phyloP scores from a whole-genome alignment of 2,329 filamentous ascomycete genomes.

The Pezicula carpinea region DNA sequence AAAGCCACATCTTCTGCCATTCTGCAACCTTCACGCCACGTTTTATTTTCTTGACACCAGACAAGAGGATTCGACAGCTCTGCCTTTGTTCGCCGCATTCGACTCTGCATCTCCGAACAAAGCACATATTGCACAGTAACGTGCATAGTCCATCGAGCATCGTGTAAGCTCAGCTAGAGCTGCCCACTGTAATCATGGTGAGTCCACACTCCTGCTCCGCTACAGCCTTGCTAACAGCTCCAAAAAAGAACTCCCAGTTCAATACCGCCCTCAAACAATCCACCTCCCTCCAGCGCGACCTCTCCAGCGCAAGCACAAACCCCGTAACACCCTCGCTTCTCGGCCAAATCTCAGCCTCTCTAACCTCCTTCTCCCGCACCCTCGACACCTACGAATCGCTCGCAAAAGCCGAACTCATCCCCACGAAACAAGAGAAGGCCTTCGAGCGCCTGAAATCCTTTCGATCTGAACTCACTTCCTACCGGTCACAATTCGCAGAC shows the following conservation, averaged over 20 bases:
- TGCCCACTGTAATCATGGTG: constrained; percentile 11
- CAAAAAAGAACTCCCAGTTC: constrained; percentile 81
- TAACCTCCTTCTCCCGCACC: constrained; percentile 79
- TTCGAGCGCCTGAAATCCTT: constrained; percentile 82
- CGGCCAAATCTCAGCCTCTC: constrained; percentile 72
- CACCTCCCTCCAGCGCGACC: constrained; percentile 71
- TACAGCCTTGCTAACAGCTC: constrained; percentile 2
- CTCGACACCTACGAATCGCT: constrained; percentile 88
- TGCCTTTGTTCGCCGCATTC: neutral
- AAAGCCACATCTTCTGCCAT: neutral
- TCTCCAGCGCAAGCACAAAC: constrained; percentile 63
- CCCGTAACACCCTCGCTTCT: constrained; percentile 56
- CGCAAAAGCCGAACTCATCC: constrained; percentile 82
- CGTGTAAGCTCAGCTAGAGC: neutral
- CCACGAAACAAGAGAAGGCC: constrained; percentile 88
- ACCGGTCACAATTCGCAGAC: constrained; percentile 70
- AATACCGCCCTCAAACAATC: constrained; percentile 84
- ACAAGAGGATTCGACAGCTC: neutral
- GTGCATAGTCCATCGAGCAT: neutral
- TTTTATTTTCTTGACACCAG: neutral
- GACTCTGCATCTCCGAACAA: neutral
- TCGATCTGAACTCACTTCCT: constrained; percentile 74
- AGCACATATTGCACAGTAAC: neutral
- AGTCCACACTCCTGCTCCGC: neutral
- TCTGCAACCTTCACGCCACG: neutral